phyloP scores from a whole-genome alignment of 2,329 filamentous ascomycete genomes.

The Colletotrichum caudatum region DNA sequence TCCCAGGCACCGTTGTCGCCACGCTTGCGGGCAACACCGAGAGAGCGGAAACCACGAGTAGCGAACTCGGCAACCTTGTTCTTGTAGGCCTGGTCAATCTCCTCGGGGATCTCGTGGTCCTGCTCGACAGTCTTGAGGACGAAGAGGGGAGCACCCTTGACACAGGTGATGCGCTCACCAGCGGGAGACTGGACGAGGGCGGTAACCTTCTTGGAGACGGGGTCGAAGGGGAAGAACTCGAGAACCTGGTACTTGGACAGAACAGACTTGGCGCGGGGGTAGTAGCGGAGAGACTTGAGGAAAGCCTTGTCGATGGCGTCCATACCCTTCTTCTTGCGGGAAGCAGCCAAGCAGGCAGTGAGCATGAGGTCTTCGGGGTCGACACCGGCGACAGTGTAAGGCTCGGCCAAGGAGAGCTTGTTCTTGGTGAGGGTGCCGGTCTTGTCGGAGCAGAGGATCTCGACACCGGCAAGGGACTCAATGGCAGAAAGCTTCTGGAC shows the following conservation, averaged over 20 bases:
- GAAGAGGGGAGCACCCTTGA: constrained; percentile 91
- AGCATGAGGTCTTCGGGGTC: constrained; percentile 91
- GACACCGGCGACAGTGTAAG: constrained; percentile 84
- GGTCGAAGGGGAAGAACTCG: constrained; percentile 90
- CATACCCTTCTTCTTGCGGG: constrained; percentile 95
- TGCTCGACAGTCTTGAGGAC: constrained; percentile 89
- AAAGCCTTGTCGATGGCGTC: constrained; percentile 97
- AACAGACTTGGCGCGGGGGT: constrained; percentile 83
- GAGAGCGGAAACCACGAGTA: constrained; percentile 91
- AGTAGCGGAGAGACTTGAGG: constrained; percentile 85
- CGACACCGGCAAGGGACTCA: constrained; percentile 90
- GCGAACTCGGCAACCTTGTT: constrained; percentile 88
- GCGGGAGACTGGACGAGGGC: constrained; percentile 85
- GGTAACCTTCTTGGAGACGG: constrained; percentile 92
- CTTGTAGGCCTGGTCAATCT: constrained; percentile 86
- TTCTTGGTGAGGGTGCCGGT: constrained; percentile 95
- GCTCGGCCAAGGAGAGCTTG: constrained; percentile 88
- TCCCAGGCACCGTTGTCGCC: constrained; percentile 81
- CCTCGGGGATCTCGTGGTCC: constrained; percentile 82
- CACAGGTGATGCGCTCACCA: constrained; percentile 86
- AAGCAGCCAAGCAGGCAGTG: constrained; percentile 89
- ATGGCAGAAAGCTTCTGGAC: constrained; percentile 94
- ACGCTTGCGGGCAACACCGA: constrained; percentile 92
- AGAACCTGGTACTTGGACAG: constrained; percentile 87
- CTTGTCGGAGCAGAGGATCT: constrained; percentile 96